Base-by-base conservation (phyloP, 768 basidiomycete genomes). In the Serpula lacrymans region DNA sequence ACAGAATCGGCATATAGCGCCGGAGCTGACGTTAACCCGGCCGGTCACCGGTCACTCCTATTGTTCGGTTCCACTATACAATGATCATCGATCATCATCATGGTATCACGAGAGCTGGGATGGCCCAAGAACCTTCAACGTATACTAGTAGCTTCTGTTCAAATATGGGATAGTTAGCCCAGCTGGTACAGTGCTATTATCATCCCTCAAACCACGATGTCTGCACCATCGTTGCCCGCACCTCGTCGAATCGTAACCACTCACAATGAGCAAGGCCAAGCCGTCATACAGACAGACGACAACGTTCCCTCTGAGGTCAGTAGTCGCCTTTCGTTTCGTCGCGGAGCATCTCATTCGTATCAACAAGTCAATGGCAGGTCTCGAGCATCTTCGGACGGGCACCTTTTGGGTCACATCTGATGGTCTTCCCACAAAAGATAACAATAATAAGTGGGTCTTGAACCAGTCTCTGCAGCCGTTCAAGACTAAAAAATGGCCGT, bases 241-340 rank as follows among this genome's bases (percentile, higher is more conserved):
- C 39, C 77, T 20, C 72, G 71, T 33, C 72, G 76, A 25, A 65
- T 80, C 42, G 72, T 82, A 11, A 77, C 77, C 31, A 49, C 65
- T 12, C 78, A 80, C 52, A 55, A 71, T 45, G 49, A 47, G 6
- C 50, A 63, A 25, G 79, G 76, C 5, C 50, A 59, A 6, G 69
- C 70, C 6, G 46, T 62, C 14, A 63, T 77, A 20, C 54, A 67
- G 44, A 68, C 51, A 48, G 67, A 77, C 46, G 49, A 39, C 6
- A 30, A 38, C n/a, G 27, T 59, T 16, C 36, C 48, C 7, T 26
- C 47, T 14, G 29, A 53, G 48, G 63, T 66, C 41, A 17, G 52
- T 42, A 16, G 67, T 22, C 47, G 46, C 27, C 47, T 63, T 34
- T 59, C 63, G 58, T 69, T 62, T 40, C 31, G 50, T 29, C 37